Conservation (phyloP, 495 filamentous ascomycete species). For the Aspergillus baeticus region DNA sequence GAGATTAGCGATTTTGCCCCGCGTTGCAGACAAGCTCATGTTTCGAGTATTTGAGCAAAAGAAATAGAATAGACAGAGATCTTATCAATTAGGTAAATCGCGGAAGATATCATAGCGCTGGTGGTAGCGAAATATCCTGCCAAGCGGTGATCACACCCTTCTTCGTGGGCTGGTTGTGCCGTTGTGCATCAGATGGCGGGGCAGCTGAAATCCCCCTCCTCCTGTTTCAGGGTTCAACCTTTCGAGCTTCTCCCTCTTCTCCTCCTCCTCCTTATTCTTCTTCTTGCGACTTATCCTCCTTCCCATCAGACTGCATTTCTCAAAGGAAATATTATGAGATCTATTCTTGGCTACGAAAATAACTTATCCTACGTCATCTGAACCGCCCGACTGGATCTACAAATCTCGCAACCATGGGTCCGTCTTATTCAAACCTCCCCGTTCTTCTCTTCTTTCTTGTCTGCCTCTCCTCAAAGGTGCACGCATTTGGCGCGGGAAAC, state of each 20-base stretch:
- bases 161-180: not conserved
- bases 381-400: not conserved
- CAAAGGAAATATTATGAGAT: not conserved
- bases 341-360: not conserved
- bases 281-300: not conserved
- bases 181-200: constrained; percentile 8
- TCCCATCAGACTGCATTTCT: not conserved
- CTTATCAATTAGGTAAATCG: too few relatives aligned
- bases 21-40: too few relatives aligned
- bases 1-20: too few relatives aligned
- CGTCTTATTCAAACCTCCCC: constrained; percentile 28
- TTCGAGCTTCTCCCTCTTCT: not conserved
- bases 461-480: constrained; percentile 58
- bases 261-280: not conserved
- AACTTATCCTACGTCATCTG: not conserved
- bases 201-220: constrained; percentile 10
- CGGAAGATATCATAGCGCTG: too few relatives aligned
- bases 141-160: constrained; percentile 2
- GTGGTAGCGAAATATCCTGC: too few relatives aligned
- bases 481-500: constrained; percentile 87
- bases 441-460: constrained; percentile 54
- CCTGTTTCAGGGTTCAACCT: not conserved
- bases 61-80: too few relatives aligned
- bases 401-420: constrained; percentile 21
- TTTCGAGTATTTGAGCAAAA: too few relatives aligned